phyloP scores from a whole-genome alignment of 352 stramenopile species.

The Pythium rhizo-oryzae region DNA sequence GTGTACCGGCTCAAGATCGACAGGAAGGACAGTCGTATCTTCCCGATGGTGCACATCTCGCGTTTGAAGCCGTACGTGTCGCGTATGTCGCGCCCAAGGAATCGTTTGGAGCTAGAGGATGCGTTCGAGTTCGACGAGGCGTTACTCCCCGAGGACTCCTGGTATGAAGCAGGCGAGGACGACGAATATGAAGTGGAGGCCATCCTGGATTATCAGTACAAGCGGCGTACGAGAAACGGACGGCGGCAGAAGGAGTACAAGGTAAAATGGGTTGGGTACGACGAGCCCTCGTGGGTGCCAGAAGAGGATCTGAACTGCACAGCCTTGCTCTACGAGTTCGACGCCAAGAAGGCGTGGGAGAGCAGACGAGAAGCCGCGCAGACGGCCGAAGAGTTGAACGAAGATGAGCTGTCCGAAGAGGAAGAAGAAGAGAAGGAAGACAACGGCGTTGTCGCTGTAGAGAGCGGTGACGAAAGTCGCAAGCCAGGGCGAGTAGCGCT shows the following conservation, averaged over 20 bases:
- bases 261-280: conserved; percentile 23
- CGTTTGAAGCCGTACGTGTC: conserved; percentile 22
- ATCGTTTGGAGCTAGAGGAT: background rate
- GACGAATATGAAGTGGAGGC: conserved; percentile 23
- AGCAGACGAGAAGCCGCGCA: conserved; percentile 13
- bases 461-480: too few species aligned
- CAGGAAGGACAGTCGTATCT: background rate
- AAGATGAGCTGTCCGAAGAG: background rate
- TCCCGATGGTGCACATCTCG: conserved; percentile 13
- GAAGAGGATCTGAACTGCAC: conserved; percentile 24
- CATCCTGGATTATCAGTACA: conserved; percentile 9
- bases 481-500: too few species aligned
- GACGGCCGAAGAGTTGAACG: conserved; percentile 6
- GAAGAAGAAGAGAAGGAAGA: conserved; percentile 10
- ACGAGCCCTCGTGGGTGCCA: background rate
- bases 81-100: background rate
- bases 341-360: too few species aligned
- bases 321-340: conserved; percentile 21
- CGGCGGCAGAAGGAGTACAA: conserved; percentile 27
- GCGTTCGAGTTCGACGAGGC: conserved; percentile 10
- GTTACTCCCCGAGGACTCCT: conserved; percentile 22
- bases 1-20: conserved; percentile 13
- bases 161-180: background rate
- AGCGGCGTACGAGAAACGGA: conserved; percentile 13
- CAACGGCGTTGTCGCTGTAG: background rate